Evolutionary conservation across 768 basidiomycete genomes (phyloP).

Genomic region (Podaxis sp.): DNA sequence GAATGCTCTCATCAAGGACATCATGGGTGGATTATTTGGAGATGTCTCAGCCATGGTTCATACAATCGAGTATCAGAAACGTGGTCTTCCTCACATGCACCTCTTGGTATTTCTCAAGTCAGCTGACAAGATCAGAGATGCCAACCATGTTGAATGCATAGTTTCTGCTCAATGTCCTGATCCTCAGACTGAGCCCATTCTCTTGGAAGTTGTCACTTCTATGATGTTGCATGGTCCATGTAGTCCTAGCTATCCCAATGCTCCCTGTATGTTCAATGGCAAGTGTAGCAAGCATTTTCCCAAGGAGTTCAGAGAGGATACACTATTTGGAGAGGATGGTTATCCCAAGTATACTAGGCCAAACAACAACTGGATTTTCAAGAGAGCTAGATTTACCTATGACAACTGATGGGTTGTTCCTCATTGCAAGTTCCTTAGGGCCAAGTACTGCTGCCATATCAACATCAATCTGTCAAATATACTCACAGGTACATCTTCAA

Average conservation of each 20-base stretch:
- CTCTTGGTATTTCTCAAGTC: constrained; percentile 41
- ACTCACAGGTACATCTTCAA: constrained; percentile 52
- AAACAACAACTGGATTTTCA: constrained; percentile 31
- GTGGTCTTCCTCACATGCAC: constrained; percentile 55
- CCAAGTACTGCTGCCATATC: constrained; percentile 44
- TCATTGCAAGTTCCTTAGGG: constrained; percentile 34
- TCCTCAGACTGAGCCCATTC: constrained; percentile 32
- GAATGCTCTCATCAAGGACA: constrained; percentile 33
- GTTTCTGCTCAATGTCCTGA: constrained; percentile 46
- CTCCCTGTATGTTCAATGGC: constrained; percentile 42
- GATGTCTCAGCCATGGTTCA: constrained; percentile 41
- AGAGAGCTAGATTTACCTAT: constrained; percentile 11
- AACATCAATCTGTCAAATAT: constrained; percentile 54
- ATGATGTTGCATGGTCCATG: constrained; percentile 54
- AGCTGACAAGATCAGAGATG: constrained; percentile 30
- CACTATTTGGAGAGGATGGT: constrained; percentile 35
- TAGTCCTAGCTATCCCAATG: constrained; percentile 29
- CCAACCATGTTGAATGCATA: constrained; percentile 37
- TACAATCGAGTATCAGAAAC: constrained; percentile 55
- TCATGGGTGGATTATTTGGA: constrained; percentile 43
- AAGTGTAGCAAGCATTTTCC: constrained; percentile 45
- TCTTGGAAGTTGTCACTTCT: constrained; percentile 38
- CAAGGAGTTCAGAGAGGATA: constrained; percentile 34
- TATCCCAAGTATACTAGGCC: constrained; percentile 39
- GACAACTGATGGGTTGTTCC: constrained; percentile 45